phyloP scores from a whole-genome alignment of 1,284 basidiomycete genomes.

The Puccinia hordei region DNA sequence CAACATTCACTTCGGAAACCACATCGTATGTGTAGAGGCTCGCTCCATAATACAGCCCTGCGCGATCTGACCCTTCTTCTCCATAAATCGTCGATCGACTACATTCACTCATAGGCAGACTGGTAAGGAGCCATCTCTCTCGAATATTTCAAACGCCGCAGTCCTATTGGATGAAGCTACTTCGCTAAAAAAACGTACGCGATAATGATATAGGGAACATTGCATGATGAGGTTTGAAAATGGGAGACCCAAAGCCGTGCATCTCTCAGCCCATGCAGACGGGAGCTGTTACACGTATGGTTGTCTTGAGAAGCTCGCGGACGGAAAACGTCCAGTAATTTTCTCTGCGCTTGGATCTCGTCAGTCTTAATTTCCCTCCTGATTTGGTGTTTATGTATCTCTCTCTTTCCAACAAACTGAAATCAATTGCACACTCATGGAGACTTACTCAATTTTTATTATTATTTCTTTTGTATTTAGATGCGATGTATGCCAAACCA shows the following conservation, averaged over 20 bases:
- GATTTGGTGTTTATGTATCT: neutral
- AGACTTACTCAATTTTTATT: neutral
- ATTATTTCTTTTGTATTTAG: neutral
- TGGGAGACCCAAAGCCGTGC: constrained; percentile 19
- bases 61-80: neutral
- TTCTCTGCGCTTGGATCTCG: constrained; percentile 44
- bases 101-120: neutral
- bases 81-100: neutral
- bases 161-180: too few species aligned
- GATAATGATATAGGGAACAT: constrained; percentile 26
- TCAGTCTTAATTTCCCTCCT: constrained; percentile 5
- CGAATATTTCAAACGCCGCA: too few species aligned
- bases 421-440: too few species aligned
- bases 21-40: constrained; percentile 16
- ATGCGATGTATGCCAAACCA: constrained; percentile 45
- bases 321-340: constrained; percentile 20
- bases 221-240: constrained; percentile 45
- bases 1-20: constrained; percentile 46
- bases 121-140: neutral
- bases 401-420: neutral
- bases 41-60: neutral
- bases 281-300: constrained; percentile 23
- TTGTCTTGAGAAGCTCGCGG: constrained; percentile 11
- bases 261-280: constrained; percentile 45
- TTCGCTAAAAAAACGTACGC: too few species aligned